Evolutionary conservation across 345 rosid genomes (phyloP), one percentile per base, ranked within the genome.

Genomic region (Laguncularia racemosa): DNA sequence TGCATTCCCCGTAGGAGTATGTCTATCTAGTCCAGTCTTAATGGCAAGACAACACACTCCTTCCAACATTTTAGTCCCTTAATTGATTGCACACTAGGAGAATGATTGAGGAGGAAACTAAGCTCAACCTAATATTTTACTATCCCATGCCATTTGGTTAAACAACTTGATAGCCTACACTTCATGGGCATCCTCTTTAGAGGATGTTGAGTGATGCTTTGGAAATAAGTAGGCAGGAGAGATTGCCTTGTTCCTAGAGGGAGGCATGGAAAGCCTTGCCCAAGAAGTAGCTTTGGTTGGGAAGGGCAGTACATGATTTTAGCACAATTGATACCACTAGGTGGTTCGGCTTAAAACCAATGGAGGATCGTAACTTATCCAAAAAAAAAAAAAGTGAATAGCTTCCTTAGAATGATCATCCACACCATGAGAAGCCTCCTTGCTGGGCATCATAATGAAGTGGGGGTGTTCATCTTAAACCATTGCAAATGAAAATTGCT

Each of bases 1-100:
- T 53, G 91, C 75, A 76, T 90, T 90, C 49, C 97, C 93, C 12
- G 78, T 85, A 59, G 81, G 77, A 12, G 93, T 85, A 47, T 83
- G 76, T 16, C 64, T 66, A 16, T 76, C 91, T 55, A 87, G 53
- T 51, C 93, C 91, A 38, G 77, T 64, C 67, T 90, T 90, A 18
- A 83, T 59, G 15, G 71, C 64, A 56, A 66, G 75, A 8, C 82
- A 72, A 57, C 87, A 78, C 28, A 52, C 70, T 58, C 79, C 72
- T 85, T 51, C 93, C 97, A 6, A 51, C 64, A 72, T 64, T 45
- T 12, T 62, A 17, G 74, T 78, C 70, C 67, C 85, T 73, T 44
- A 73, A 56, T 6, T 89, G 89, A 73, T 76, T 87, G 67, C 86
- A 90, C 44, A 73, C 74, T 15, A 93, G 93, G 75, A 90, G 87